Base-by-base conservation (phyloP, 306 rosid genomes). In the Argentina anserina region DNA sequence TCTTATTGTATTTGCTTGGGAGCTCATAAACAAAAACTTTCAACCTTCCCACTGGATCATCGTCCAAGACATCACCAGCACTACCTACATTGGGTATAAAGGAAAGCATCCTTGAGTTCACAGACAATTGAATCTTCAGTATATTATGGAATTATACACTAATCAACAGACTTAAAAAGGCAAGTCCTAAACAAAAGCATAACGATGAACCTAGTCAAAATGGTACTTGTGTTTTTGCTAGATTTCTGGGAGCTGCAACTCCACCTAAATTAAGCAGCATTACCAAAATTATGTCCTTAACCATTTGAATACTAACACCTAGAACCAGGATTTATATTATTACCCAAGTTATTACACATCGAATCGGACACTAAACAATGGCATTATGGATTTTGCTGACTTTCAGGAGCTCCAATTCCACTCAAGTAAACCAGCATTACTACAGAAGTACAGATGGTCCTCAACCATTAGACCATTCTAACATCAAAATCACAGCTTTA, bases 51-150 rank as follows among this genome's bases (percentile, higher is more conserved):
- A 94, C 97, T 2, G 99, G 99, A 86, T 94, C 84, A 75, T 94
- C 99, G 67, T 94, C 99, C 81, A 94, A 82, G 50, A 94, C 99
- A 83, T 94, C 99, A 70, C 99, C 99, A 63, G 97, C 99, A 63
- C 99, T 94, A 53, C 99, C 99, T 94, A 71, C 81, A 88, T 62
- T 75, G 3, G 15, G 73, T 75, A 67, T 73, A 81, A 79, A 47
- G 78, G 78, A 41, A 72, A 39, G 45, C 34, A 61, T 39, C 31
- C 68, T 20, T 9, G 45, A 66, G 43, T 50, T 26, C 42, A 26
- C 34, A 29, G 7, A 9, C 9, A 18, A 26, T 71, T 29, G 9
- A 17, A 17, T 7, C 23, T 37, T 15, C 66, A 20, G 73, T 41
- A n/a, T 23, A 69, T 63, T 39, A 25, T 33, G 60, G 3, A 73